Base-by-base conservation (phyloP, 106 monocot genomes). In the Iris macrosiphon region DNA sequence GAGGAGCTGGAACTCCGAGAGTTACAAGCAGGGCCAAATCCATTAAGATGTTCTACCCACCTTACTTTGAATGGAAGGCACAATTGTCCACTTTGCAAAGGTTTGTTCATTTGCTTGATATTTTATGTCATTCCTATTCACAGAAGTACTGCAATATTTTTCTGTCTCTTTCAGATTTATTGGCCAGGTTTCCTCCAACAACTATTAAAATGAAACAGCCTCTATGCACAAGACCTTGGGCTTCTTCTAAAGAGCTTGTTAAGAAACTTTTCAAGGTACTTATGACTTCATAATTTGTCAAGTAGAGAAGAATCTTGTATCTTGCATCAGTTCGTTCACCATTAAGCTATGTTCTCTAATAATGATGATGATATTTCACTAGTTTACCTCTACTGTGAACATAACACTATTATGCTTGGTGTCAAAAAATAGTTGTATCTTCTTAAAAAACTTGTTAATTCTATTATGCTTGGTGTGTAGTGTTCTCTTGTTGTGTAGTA, bases 31-130 rank as follows among this genome's bases (percentile, higher is more conserved):
- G 70, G 72, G 22, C 71, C 79, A 55, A 96, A 74, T 67, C 69
- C 82, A 31, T 75, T 78, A 43, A 74, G 70, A 78, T 91, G 91
- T 66, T 84, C 83, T 31, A 70, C 69, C 21, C 98, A 98, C 58
- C 66, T 91, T 62, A 40, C 70, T 55, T 86, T 80, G 55, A 83
- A 56, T 51, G 83, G 91, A 43, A n/a, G n/a, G n/a, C 77, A 76
- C 52, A 80, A 66, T 47, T 98, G 98, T 53, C 80, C 91, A 63
- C 75, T 98, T 59, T 98, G 98, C 74, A 98, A 98, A 98, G 98
- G 98, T 89, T 35, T 33, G 60, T 52, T 52, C 26, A 33, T 40
- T 60, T 2, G 31, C 28, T 19, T 45, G 2, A 31, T 31, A 49
- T 31, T 4, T 2, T n/a, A n/a, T n/a, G n/a, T n/a, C 23, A 30